Conservation (phyloP, 768 basidiomycete genomes). For the Rhodotorula kratochvilovae region DNA sequence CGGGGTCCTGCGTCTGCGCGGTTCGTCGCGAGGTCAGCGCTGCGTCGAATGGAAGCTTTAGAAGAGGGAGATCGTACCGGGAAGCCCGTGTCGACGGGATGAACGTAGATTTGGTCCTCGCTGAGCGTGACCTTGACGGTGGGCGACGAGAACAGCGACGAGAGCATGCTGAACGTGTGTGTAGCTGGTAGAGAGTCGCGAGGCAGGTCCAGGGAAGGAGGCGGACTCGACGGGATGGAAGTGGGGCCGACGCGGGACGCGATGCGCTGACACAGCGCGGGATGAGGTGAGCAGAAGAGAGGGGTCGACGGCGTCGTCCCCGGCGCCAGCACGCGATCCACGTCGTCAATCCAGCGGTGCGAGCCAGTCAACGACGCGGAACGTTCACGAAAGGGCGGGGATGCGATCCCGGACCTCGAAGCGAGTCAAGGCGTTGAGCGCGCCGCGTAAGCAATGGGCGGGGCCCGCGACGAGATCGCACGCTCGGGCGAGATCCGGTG, state of each 20-base stretch:
- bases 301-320: not conserved
- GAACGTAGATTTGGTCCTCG: slow-evolving; percentile 17
- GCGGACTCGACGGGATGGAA: not conserved
- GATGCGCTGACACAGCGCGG: not conserved
- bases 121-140: slow-evolving; percentile 23
- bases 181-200: not conserved
- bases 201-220: no score
- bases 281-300: not conserved
- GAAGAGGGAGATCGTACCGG: slow-evolving; percentile 2
- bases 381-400: not conserved
- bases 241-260: not conserved
- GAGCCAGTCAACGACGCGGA: not conserved
- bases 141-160: slow-evolving; percentile 15
- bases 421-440: no score
- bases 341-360: not conserved
- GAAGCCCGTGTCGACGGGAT: slow-evolving; percentile 7
- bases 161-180: no score
- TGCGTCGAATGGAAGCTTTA: no score
- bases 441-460: no score
- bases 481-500: no score
- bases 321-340: not conserved
- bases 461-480: no score
- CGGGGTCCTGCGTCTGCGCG: slow-evolving; percentile 17
- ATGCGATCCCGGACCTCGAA: not conserved
- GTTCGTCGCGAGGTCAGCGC: not conserved